Conservation (phyloP, 805 yeast species). For the Naumovozyma castellii region DNA sequence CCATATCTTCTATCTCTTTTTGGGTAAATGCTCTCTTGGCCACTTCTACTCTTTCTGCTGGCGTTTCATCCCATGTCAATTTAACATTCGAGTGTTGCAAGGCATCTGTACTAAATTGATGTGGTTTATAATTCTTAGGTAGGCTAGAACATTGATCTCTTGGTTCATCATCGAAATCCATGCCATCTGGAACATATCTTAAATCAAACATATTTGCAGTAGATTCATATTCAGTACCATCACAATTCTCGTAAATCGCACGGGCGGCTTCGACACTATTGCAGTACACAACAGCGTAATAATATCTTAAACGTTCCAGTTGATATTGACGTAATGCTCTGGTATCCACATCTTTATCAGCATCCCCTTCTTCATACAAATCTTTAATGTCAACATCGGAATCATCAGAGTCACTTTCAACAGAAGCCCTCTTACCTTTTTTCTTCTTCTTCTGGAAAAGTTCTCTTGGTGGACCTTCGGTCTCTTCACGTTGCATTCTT, state of each 20-base stretch:
- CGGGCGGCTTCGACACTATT: conserved; percentile 64
- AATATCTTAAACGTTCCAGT: conserved; percentile 83
- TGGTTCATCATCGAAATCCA: conserved; percentile 74
- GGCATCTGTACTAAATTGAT: conserved; percentile 82
- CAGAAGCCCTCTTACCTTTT: conserved; percentile 27
- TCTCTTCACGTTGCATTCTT: conserved; percentile 79
- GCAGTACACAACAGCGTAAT: conserved; percentile 83
- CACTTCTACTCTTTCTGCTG: conserved; percentile 71
- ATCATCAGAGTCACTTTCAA: conserved; percentile 37
- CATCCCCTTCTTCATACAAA: conserved; percentile 71
- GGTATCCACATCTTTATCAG: conserved; percentile 74
- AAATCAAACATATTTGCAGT: conserved; percentile 91
- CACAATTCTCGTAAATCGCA: conserved; percentile 74
- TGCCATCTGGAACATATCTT: conserved; percentile 86
- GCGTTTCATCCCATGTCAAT: conserved; percentile 98
- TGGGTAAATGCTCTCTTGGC: conserved; percentile 77
- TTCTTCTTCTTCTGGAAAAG: conserved; percentile 47
- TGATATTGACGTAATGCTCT: conserved; percentile 82
- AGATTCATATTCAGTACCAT: conserved; percentile 91
- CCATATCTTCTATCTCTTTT: conserved; percentile 83
- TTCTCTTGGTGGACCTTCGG: conserved; percentile 88
- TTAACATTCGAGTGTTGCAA: conserved; percentile 93
- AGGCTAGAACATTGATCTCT: conserved; percentile 62
- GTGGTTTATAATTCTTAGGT: conserved; percentile 74
- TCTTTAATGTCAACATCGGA: conserved; percentile 57